Base-by-base conservation (phyloP, 192 early-diverging fungal genomes). In the Mortierella hygrophila region DNA sequence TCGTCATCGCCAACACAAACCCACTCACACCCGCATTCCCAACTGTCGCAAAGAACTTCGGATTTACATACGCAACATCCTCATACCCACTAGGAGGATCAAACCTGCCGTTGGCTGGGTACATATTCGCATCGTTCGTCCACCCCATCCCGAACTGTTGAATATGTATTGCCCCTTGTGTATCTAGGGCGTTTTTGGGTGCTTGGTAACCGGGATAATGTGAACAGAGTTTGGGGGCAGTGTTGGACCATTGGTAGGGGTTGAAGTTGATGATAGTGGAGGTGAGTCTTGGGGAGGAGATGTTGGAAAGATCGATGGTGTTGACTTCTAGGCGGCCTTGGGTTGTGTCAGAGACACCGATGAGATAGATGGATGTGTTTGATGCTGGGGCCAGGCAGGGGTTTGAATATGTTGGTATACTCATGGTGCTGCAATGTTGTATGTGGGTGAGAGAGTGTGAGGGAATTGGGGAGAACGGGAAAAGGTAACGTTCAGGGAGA, bases 321-420 rank as follows among this genome's bases (percentile, higher is more conserved):
- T 65, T 65, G 60, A 65, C 60, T 65, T 65, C 60, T 9, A 65
- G 60, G 26, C n/a, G 60, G 26, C 60, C 60, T 29, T 65, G n/a
- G 8, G 29, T 32, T 32, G 29, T 65, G 26, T 65, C 60, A 3
- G 60, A 65, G 29, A 65, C 60, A 4, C 60, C 60, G 60, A 65
- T 29, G 8, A 65, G 60, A 26, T 65, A 65, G 10, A 65, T 4
- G 0, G 55, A 57, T 23, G 55, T 26, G 21, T 26, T 65, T 32
- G 60, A 65, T 9, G 60, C 13, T 26, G 60, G 26, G 9, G 26
- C 29, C 26, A 65, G 9, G 26, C 60, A 65, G 11, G 60, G 60
- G 26, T 65, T 65, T 32, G 60, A 65, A 26, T 65, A 65, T 11
- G 60, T 15, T 65, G 60, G 60, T 65, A 65, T 65, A 29, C 29